phyloP scores from a whole-genome alignment of 495 filamentous ascomycete genomes.

The Saxispiralis lemnorum region DNA sequence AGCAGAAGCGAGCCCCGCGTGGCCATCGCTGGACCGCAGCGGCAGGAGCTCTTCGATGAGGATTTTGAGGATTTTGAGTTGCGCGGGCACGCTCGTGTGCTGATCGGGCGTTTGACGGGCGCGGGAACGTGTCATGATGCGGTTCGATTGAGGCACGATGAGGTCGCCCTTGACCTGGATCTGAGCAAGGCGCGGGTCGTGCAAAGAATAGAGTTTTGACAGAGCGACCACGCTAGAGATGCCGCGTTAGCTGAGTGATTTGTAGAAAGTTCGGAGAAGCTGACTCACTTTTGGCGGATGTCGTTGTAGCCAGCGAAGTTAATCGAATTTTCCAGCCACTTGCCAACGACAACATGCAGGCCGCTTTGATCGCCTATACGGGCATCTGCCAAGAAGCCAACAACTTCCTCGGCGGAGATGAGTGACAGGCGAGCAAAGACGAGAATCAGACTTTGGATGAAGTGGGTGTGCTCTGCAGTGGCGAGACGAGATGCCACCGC shows the following conservation, averaged over 20 bases:
- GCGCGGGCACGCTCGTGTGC: slow-evolving; percentile 72
- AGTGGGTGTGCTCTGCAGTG: slow-evolving; percentile 60
- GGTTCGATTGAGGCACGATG: slow-evolving; percentile 58
- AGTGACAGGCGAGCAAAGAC: slow-evolving; percentile 86
- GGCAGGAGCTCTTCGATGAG: slow-evolving; percentile 65
- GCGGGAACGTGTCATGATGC: slow-evolving; percentile 84
- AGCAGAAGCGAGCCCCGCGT: slow-evolving; percentile 18
- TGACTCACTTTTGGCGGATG: slow-evolving; percentile 72
- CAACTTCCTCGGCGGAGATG: slow-evolving; percentile 68
- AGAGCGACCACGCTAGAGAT: slow-evolving; percentile 61
- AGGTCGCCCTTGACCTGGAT: slow-evolving; percentile 83
- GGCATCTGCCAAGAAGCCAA: slow-evolving; percentile 74
- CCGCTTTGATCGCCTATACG: slow-evolving; percentile 59
- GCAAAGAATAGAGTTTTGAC: slow-evolving; percentile 69
- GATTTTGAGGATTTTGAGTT: slow-evolving; percentile 90
- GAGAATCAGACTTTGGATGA: slow-evolving; percentile 83
- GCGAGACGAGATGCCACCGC: slow-evolving; percentile 77
- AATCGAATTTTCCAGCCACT: slow-evolving; percentile 92
- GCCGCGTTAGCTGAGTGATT: slow-evolving; percentile 22
- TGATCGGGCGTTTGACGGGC: slow-evolving; percentile 69
- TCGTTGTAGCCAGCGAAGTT: slow-evolving; percentile 94
- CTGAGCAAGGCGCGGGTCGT: slow-evolving; percentile 61
- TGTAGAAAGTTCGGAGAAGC: not conserved
- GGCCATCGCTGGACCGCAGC: slow-evolving; percentile 29
- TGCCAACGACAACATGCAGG: slow-evolving; percentile 69